These are phyloP conservation scores for Stephanodiscus triporus DNA, from an alignment of 108 stramenopile species.

Conservation along the genomic window DNA sequence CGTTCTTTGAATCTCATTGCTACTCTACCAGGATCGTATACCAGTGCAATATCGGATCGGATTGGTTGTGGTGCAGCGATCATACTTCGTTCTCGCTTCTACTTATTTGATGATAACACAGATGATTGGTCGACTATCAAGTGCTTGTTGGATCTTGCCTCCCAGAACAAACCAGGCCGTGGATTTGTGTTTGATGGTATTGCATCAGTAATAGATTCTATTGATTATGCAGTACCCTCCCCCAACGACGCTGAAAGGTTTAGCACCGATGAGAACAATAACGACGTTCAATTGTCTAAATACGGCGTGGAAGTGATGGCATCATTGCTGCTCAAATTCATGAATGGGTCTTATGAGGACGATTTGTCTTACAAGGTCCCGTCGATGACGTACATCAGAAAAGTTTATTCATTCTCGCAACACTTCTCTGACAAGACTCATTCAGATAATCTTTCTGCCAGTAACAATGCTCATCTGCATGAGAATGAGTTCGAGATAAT, in stretches of 20 bases:
- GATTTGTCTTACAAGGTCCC: constrained; percentile 65
- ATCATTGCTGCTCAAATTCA: constrained; percentile 63
- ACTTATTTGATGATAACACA: constrained; percentile 57
- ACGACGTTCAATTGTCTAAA: constrained; percentile 46
- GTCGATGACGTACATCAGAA: constrained; percentile 78
- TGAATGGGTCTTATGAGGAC: constrained; percentile 64
- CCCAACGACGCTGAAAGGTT: constrained; percentile 23
- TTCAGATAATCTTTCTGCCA: not conserved
- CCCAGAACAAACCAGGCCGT: constrained; percentile 57
- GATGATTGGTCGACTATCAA: constrained; percentile 78
- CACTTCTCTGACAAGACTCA: constrained; percentile 12
- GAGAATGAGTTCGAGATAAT: constrained; percentile 67
- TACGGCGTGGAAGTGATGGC: constrained; percentile 57
- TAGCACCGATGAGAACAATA: constrained; percentile 38
- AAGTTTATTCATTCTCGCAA: constrained; percentile 62
- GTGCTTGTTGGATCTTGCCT: constrained; percentile 64
- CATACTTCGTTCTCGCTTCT: constrained; percentile 65
- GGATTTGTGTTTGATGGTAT: constrained; percentile 85
- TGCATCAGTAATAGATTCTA: constrained; percentile 70
- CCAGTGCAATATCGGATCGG: constrained; percentile 62
- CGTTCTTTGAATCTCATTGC: constrained; percentile 59
- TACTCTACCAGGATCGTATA: constrained; percentile 54
- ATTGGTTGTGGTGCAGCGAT: constrained; percentile 84
- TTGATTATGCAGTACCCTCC: constrained; percentile 51
- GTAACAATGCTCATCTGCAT: constrained; percentile 31